phyloP scores from a whole-genome alignment of 768 basidiomycete genomes.

The Auriscalpium microsporum region DNA sequence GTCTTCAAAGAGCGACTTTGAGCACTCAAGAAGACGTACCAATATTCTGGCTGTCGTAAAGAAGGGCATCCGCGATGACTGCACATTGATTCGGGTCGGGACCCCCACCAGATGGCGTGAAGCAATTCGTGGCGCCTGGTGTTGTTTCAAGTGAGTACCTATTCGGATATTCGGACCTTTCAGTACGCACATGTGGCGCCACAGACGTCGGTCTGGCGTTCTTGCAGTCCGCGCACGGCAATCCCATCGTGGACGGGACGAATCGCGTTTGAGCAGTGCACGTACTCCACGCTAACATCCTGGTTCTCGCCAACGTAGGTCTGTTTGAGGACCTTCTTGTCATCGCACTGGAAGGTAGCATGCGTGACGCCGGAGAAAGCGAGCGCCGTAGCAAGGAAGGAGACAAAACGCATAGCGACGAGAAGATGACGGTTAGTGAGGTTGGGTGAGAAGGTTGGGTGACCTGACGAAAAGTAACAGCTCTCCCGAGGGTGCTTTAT shows the following conservation, averaged over 20 bases:
- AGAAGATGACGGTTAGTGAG: background rate
- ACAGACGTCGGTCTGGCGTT: background rate
- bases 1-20: background rate
- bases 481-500: no score
- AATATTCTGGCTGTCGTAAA: conserved; percentile 37
- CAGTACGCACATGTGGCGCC: background rate
- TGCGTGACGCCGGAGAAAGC: background rate
- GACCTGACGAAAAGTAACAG: no score
- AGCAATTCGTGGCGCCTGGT: conserved; percentile 31
- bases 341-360: background rate
- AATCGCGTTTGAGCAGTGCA: conserved; percentile 1
- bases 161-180: background rate
- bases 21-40: conserved; percentile 5
- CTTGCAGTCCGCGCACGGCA: background rate
- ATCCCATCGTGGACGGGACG: background rate
- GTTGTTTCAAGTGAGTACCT: background rate
- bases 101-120: conserved; percentile 31
- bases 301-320: background rate
- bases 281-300: background rate
- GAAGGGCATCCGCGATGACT: conserved; percentile 40
- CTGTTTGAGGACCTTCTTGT: background rate
- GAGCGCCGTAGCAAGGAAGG: background rate
- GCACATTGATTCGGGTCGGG: conserved; percentile 40
- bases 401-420: background rate
- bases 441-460: no score